These are phyloP conservation scores for Primulina tabacum DNA, from an alignment of 257 asterid genomes.

Conservation along the genomic window DNA sequence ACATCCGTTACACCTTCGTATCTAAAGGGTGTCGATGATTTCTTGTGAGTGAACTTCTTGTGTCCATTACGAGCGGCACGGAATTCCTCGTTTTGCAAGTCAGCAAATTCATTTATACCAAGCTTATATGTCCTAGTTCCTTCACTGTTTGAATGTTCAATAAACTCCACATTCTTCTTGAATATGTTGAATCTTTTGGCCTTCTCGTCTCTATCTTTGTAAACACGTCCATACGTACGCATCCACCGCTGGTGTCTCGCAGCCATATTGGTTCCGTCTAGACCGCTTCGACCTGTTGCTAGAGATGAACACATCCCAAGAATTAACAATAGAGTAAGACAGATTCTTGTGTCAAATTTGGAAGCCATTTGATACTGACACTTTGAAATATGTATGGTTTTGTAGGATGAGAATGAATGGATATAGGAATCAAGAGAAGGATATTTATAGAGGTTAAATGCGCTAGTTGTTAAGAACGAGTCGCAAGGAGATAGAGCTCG, in stretches of 20 bases:
- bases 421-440: neutral
- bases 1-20: conserved; percentile 18
- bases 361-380: neutral
- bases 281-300: conserved; percentile 13
- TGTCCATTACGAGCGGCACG: conserved; percentile 17
- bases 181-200: conserved; percentile 26
- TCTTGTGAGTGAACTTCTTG: neutral
- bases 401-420: neutral
- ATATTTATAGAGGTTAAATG: neutral
- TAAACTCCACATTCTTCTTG: conserved; percentile 24
- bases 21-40: conserved; percentile 12
- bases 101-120: conserved; percentile 28
- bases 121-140: conserved; percentile 5
- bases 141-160: conserved; percentile 12
- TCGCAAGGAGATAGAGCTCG: neutral
- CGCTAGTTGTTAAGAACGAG: neutral
- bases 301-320: conserved; percentile 9
- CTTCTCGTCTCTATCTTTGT: conserved; percentile 21
- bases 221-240: conserved; percentile 17
- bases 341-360: neutral
- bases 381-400: neutral
- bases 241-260: conserved; percentile 32
- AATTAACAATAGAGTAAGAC: neutral
- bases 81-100: conserved; percentile 18
- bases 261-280: conserved; percentile 4